phyloP scores from a whole-genome alignment of 2,329 filamentous ascomycete species.

The Penicillium sp. region DNA sequence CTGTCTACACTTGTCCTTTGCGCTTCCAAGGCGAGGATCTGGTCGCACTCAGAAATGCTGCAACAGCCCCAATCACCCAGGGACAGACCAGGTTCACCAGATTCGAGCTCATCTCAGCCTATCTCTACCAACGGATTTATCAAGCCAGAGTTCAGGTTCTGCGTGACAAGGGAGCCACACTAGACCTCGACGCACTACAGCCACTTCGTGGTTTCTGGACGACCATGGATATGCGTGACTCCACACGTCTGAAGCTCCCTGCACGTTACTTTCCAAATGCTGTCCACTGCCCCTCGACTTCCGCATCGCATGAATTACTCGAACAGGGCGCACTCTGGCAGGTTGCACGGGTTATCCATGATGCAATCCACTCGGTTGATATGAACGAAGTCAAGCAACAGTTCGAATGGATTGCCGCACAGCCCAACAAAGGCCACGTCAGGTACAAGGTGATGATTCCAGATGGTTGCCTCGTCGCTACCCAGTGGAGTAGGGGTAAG shows the following conservation, averaged over 20 bases:
- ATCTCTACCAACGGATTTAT: background rate
- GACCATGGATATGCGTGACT: conserved; percentile 1
- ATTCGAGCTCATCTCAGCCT: conserved; percentile 4
- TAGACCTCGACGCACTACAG: background rate
- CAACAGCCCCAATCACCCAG: background rate
- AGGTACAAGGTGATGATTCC: background rate
- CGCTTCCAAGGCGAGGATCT: background rate
- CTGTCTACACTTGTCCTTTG: background rate
- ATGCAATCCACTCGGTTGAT: background rate
- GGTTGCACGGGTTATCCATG: background rate
- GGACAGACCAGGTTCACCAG: background rate
- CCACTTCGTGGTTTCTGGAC: background rate
- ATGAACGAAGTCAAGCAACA: background rate
- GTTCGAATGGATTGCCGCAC: conserved; percentile 3
- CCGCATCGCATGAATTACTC: background rate
- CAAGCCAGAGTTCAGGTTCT: background rate
- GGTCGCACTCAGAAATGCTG: background rate
- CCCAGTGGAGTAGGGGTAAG: background rate
- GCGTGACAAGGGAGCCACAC: background rate
- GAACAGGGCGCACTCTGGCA: background rate
- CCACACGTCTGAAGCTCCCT: background rate
- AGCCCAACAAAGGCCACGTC: background rate
- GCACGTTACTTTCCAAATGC: conserved; percentile 1
- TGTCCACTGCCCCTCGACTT: background rate
- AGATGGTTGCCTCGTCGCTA: background rate